These are phyloP conservation scores for Choiromyces venosus DNA, from an alignment of 495 filamentous ascomycete genomes.

Conservation along the genomic window DNA sequence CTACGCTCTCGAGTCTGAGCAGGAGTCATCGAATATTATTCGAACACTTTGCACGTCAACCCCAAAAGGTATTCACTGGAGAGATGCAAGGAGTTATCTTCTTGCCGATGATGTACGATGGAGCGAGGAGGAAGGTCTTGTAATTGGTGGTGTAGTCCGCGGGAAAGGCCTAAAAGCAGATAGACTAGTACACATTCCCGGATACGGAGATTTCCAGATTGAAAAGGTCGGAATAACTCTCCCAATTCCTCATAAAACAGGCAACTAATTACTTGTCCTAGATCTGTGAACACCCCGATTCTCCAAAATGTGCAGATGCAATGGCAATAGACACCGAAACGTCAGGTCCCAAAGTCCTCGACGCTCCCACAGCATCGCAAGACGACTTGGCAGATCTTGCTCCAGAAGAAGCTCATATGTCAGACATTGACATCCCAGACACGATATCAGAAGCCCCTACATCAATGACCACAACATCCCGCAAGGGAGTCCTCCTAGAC, in stretches of 20 bases:
- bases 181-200: slow-evolving; percentile 80
- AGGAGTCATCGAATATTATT: slow-evolving; percentile 84
- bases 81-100: slow-evolving; percentile 93
- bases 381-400: slow-evolving; percentile 79
- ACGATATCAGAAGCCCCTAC: slow-evolving; percentile 54
- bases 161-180: slow-evolving; percentile 84
- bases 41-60: slow-evolving; percentile 81
- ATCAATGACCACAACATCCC: slow-evolving; percentile 43
- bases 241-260: slow-evolving; percentile 53
- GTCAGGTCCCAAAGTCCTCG: slow-evolving; percentile 51
- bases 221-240: slow-evolving; percentile 65
- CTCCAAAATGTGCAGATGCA: slow-evolving; percentile 54
- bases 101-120: slow-evolving; percentile 75
- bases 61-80: slow-evolving; percentile 88
- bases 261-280: not conserved
- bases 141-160: slow-evolving; percentile 80
- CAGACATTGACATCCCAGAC: slow-evolving; percentile 55
- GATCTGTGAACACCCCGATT: slow-evolving; percentile 35
- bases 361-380: slow-evolving; percentile 64
- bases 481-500: slow-evolving; percentile 81
- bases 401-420: slow-evolving; percentile 71
- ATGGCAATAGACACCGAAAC: slow-evolving; percentile 60
- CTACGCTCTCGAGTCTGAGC: slow-evolving; percentile 72
- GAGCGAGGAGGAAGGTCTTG: slow-evolving; percentile 53
- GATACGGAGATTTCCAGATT: slow-evolving; percentile 94